Evolutionary conservation across 345 rosid genomes (phyloP).

Genomic region (Salix arbutifolia): DNA sequence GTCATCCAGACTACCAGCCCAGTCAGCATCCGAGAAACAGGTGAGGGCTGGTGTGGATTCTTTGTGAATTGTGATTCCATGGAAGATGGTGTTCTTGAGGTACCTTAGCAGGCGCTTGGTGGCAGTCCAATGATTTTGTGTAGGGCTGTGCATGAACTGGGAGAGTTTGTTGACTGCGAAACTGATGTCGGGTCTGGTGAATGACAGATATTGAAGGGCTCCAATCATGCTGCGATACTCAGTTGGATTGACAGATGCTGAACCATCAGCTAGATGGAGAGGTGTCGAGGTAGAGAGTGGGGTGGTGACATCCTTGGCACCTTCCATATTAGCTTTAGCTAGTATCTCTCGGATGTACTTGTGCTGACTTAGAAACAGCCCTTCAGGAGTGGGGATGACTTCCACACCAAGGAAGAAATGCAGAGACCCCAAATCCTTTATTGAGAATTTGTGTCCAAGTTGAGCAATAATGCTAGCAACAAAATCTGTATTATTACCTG

Average conservation of each 20-base stretch:
- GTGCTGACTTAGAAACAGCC: neutral
- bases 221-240: neutral
- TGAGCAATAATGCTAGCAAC: too few relatives aligned
- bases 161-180: neutral
- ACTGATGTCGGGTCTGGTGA: neutral
- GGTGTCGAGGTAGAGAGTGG: too few relatives aligned
- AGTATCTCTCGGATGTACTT: too few relatives aligned
- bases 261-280: neutral
- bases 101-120: neutral
- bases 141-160: neutral
- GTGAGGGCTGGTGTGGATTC: too few relatives aligned
- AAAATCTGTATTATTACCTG: too few relatives aligned
- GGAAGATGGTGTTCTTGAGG: neutral
- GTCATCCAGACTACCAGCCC: neutral
- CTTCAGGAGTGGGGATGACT: neutral
- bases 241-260: neutral
- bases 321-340: neutral
- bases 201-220: rapidly evolving
- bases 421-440: neutral
- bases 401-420: neutral
- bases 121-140: neutral
- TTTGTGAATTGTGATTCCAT: neutral
- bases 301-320: neutral
- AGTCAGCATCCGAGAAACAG: neutral
- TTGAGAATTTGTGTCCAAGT: neutral